Base-by-base conservation (phyloP, 2,329 filamentous ascomycete genomes). In the Fusarium sp. region DNA sequence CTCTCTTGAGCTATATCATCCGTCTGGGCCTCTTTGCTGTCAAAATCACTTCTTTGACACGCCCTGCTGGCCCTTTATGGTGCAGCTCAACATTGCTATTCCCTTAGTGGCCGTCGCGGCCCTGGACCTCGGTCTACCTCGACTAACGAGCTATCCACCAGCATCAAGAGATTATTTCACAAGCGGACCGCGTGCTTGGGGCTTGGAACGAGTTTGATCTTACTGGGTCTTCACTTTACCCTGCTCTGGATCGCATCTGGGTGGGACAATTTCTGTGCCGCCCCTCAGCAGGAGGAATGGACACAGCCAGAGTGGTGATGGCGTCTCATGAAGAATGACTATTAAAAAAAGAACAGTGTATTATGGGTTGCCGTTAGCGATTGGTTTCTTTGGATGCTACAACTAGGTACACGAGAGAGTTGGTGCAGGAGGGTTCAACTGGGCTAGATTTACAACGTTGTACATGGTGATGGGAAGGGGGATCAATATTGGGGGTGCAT, bases 1-100 rank as follows among this genome's bases (percentile, higher is more conserved):
- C 72, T 74, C 59, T 80, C 9, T 37, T 83, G 8, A 71, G 78
- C 78, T 82, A 81, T 81, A 82, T 58, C 63, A 84, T 6, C 23
- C 92, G 92, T 57, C 82, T 94, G 4, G 76, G 82, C 1, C 76
- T 95, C 1, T 95, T 97, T 76, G 80, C 92, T 7, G 74, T 88
- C 59, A 98, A 97, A 81, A 83, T 95, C 10, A 83, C 88, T 14
- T 90, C 90, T 0, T 83, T 97, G 11, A 87, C 89, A 4, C 87
- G 88, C 56, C 89, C 1, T 98, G 95, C 81, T 91, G 90, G 80
- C 95, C 95, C 0, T 91, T 92, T 67, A 90, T 91, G 50, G 87
- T 90, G n/a, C 92, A 88, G 52, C 85, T 90, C 8, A 89, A 89
- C 81, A 83, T 95, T 6, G 86, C 91, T 6, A 91, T 92, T 74